Percentiles rank a stretch among this genome's conserved stretches.
Conservation (phyloP, 345 rosid genomes). For the Aurinia saxatilis region DNA sequence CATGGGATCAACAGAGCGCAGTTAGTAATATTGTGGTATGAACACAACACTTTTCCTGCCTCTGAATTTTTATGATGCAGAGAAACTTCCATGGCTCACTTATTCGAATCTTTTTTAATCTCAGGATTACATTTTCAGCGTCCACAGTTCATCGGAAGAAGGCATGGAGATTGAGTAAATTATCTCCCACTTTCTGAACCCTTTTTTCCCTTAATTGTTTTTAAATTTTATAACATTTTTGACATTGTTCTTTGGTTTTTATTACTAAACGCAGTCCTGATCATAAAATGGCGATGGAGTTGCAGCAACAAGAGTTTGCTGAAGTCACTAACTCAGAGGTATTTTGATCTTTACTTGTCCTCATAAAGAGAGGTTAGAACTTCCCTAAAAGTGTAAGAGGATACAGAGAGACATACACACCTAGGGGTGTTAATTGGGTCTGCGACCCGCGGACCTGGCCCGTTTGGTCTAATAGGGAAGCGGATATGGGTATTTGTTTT, state of each 20-base stretch:
- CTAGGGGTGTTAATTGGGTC: too few relatives aligned
- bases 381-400: not conserved
- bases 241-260: too few relatives aligned
- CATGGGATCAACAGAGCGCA: slow-evolving; percentile 68
- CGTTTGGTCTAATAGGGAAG: too few relatives aligned
- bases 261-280: slow-evolving; percentile 1
- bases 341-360: not conserved
- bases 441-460: too few relatives aligned
- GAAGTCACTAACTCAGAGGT: not conserved
- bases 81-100: not conserved
- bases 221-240: not conserved
- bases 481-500: too few relatives aligned
- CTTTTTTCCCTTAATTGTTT: not conserved
- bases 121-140: slow-evolving; percentile 63
- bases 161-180: slow-evolving; percentile 58
- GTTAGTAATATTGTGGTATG: slow-evolving; percentile 57
- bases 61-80: slow-evolving; percentile 1
- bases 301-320: not conserved
- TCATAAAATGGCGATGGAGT: not conserved
- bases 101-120: slow-evolving; percentile 1
- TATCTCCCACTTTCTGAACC: slow-evolving; percentile 12
- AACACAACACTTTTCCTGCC: slow-evolving; percentile 12
- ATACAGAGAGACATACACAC: slow-evolving; percentile 2
- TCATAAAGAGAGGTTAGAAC: not conserved
- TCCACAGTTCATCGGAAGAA: slow-evolving; percentile 42